Base-by-base conservation (phyloP, 768 basidiomycete species). In the Suillus clintonianus region DNA sequence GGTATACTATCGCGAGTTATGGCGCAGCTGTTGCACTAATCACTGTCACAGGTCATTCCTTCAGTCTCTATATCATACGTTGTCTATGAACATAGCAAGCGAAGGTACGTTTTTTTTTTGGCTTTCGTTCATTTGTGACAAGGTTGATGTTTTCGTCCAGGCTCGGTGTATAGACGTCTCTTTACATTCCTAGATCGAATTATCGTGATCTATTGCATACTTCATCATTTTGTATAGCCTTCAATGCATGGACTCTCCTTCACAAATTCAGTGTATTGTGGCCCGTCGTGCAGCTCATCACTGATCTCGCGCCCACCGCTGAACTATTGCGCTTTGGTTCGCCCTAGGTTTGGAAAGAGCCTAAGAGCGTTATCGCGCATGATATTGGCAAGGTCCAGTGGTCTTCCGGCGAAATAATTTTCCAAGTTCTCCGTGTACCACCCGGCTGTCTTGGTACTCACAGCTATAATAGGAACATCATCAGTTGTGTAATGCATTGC, bases 51-150 rank as follows among this genome's bases (percentile, higher is more conserved):
- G 92, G 97, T 99, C 63, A 89, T 97, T 51, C 97, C 97, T 58
- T 90, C 95, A 5, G 97, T 99, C 48, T 97, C 95, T 9, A 98
- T 99, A 78, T 94, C 94, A 64, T 97, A 97, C 78, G 88, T 97
- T 45, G 96, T 97, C 66, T 95, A 95, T 77, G 93, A 95, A 74
- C 87, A 91, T 69, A 88, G 84, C 70, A 95, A 93, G 80, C 85
- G 89, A 74, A 89, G 82, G 93, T 90, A 61, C 66, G 86, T 76
- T 24, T 50, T 7, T 7, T 15, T 55, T 34, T 41, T 48, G 37
- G 43, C 37, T 39, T 45, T 57, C 41, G 13, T 61, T 54, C 60
- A 39, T 61, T 67, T 59, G 63, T 67, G 2, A 53, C 64, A 50
- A 50, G 53, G 57, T 37, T 57, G 17, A 57, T 30, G 10, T 13